Conservation (phyloP, 441 rosid species). For the Populus hybrid region DNA sequence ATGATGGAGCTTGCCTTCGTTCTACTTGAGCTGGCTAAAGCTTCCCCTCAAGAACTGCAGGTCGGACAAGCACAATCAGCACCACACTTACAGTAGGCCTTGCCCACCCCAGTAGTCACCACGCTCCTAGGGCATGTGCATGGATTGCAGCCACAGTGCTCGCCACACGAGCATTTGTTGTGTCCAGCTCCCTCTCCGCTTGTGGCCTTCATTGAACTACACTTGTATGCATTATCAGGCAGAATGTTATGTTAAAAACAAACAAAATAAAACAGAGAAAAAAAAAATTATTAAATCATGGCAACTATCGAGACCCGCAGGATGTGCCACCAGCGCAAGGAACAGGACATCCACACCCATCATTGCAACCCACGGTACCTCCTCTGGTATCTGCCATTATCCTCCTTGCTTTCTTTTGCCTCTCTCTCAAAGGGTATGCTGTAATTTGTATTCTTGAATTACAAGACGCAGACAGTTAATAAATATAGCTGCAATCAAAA, state of each 20-base stretch:
- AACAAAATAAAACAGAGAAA: too few relatives aligned
- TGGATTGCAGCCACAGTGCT: conserved; percentile 68
- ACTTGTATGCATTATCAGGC: conserved; percentile 22
- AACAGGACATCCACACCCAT: conserved; percentile 56
- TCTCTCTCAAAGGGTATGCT: too few relatives aligned
- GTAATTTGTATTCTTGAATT: too few relatives aligned
- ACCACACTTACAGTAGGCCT: conserved; percentile 46
- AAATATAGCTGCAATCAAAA: too few relatives aligned
- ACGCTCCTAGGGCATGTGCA: conserved; percentile 40
- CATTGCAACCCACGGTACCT: conserved; percentile 26
- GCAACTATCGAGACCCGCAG: conserved; percentile 34
- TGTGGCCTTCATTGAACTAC: not conserved
- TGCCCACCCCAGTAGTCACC: conserved; percentile 23
- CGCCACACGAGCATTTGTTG: conserved; percentile 55
- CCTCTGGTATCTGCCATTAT: too few relatives aligned
- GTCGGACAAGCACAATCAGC: conserved; percentile 42
- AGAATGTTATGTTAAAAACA: not conserved
- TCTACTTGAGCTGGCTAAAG: too few relatives aligned
- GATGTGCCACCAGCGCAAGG: conserved; percentile 52
- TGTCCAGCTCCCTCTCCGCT: conserved; percentile 30
- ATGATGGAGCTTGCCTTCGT: too few relatives aligned
- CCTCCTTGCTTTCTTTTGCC: too few relatives aligned
- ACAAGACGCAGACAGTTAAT: too few relatives aligned
- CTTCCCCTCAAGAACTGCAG: conserved; percentile 34
- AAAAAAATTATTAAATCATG: too few relatives aligned